These are phyloP conservation scores for Collybia sp. DNA, from an alignment of 768 basidiomycete genomes.

Conservation along the genomic window DNA sequence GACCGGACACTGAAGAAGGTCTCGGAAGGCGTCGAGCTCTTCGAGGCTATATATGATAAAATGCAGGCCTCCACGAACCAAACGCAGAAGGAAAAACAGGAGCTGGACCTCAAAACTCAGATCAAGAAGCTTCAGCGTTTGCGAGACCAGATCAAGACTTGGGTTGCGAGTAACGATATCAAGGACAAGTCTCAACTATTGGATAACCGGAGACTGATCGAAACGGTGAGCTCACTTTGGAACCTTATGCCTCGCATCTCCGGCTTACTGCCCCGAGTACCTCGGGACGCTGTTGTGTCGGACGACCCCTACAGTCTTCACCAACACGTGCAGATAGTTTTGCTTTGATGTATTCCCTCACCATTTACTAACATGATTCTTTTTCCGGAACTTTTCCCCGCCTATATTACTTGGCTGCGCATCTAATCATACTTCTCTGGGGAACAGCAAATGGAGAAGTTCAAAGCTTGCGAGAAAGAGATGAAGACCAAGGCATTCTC, in stretches of 20 bases:
- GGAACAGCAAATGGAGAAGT: constrained; percentile 99
- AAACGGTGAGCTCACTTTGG: constrained; percentile 65
- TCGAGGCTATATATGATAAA: constrained; percentile 96
- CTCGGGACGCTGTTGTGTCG: too few relatives aligned
- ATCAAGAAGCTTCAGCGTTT: constrained; percentile 98
- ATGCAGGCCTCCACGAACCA: constrained; percentile 95
- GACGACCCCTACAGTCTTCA: neutral
- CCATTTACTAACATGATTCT: constrained; percentile 11
- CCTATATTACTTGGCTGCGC: constrained; percentile 14
- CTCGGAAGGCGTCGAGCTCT: constrained; percentile 89
- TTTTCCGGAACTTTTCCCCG: constrained; percentile 16
- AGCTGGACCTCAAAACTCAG: constrained; percentile 67
- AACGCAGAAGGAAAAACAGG: constrained; percentile 51
- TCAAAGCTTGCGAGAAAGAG: constrained; percentile 99
- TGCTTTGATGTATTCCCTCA: constrained; percentile 7
- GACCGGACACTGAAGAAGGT: constrained; percentile 99
- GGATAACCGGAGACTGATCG: constrained; percentile 94
- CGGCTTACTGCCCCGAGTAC: constrained; percentile 1
- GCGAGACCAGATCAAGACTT: constrained; percentile 99
- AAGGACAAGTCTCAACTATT: constrained; percentile 94
- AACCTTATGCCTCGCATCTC: constrained; percentile 1
- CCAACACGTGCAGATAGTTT: constrained; percentile 12
- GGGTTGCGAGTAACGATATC: constrained; percentile 97
- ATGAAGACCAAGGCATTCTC: constrained; percentile 99
- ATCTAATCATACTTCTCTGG: constrained; percentile 3